phyloP scores from a whole-genome alignment of 805 yeast species.

The Hanseniaspora meyeri region DNA sequence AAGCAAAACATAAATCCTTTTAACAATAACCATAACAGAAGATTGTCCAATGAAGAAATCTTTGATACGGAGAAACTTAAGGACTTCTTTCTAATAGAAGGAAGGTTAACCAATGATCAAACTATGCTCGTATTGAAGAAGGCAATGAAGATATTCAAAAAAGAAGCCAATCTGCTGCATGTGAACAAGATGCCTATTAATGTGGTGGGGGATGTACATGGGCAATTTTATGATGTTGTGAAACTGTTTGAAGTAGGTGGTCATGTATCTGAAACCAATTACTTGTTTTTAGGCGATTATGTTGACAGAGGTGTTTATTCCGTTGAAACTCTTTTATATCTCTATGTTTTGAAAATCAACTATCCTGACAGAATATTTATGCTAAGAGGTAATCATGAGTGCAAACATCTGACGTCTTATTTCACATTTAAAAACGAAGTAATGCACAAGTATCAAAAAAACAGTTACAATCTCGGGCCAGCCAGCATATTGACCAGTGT shows the following conservation, averaged over 20 bases:
- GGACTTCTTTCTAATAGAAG: conserved; percentile 68
- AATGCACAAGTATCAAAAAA: conserved; percentile 58
- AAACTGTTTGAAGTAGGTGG: conserved; percentile 91
- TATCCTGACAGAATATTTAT: conserved; percentile 65
- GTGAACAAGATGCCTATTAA: conserved; percentile 82
- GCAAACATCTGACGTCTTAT: conserved; percentile 82
- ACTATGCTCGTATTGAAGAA: conserved; percentile 50
- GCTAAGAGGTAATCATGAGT: conserved; percentile 90
- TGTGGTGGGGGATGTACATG: conserved; percentile 95
- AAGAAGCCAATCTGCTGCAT: conserved; percentile 67
- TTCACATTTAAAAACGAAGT: conserved; percentile 90
- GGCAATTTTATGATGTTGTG: conserved; percentile 82
- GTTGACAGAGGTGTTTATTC: conserved; percentile 91
- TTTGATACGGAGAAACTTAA: conserved; percentile 28
- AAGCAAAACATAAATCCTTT: background rate
- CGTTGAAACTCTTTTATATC: conserved; percentile 62
- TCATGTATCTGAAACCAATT: conserved; percentile 61
- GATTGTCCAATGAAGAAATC: conserved; percentile 4
- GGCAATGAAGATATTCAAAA: conserved; percentile 50
- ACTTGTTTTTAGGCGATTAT: conserved; percentile 82
- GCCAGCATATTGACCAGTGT: conserved; percentile 6
- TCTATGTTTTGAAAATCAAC: conserved; percentile 68
- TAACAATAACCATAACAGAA: background rate
- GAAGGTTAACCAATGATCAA: conserved; percentile 61
- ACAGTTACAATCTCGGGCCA: background rate